Conservation (phyloP, 2,329 filamentous ascomycete species). For the Cytospora mali region DNA sequence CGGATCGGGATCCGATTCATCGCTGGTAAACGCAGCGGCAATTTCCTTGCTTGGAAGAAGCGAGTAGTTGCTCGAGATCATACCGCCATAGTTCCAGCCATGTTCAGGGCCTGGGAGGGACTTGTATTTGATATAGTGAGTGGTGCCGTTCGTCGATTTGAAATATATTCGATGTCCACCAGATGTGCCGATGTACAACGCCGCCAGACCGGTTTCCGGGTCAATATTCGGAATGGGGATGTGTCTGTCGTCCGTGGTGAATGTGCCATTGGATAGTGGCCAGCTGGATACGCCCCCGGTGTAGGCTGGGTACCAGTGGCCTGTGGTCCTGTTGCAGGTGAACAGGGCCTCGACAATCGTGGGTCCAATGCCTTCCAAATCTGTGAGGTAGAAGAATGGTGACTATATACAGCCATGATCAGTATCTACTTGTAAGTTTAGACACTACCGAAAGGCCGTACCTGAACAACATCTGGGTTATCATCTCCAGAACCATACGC, state of each 20-base stretch:
- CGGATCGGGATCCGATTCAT: too few relatives aligned
- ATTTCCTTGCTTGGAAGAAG: too few relatives aligned
- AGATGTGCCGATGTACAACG: neutral
- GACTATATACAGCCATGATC: too few relatives aligned
- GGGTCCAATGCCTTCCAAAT: neutral
- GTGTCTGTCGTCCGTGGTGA: neutral
- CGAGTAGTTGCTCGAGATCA: neutral
- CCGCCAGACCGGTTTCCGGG: neutral
- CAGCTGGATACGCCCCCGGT: neutral
- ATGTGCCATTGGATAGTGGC: constrained; percentile 3
- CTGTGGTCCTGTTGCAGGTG: constrained; percentile 2
- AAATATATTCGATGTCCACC: neutral
- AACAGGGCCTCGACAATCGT: neutral
- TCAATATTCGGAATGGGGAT: neutral
- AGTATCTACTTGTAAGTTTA: too few relatives aligned
- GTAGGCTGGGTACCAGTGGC: neutral
- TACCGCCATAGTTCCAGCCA: neutral
- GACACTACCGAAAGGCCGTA: neutral
- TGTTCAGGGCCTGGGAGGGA: neutral
- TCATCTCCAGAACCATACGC: neutral
- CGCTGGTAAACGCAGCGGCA: too few relatives aligned
- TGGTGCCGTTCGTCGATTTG: neutral
- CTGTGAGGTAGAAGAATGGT: constrained; percentile 1
- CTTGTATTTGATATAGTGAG: constrained; percentile 1
- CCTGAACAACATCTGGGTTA: too few relatives aligned